These are phyloP conservation scores for Microdochium trichocladiopsis DNA, from an alignment of 2,329 filamentous ascomycete genomes.

Conservation along the genomic window DNA sequence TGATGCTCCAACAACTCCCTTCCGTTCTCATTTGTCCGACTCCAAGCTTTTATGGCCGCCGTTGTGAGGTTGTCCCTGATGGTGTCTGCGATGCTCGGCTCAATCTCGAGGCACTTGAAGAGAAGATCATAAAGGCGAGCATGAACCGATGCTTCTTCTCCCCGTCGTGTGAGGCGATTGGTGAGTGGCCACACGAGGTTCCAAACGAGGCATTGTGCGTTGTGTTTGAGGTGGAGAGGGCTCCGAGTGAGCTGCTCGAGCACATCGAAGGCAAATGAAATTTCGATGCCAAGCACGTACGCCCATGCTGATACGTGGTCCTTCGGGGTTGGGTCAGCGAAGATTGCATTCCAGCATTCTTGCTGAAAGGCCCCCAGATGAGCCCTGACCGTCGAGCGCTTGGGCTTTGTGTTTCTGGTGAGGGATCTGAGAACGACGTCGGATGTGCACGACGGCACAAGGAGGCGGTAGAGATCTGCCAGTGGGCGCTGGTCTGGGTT, in stretches of 20 bases:
- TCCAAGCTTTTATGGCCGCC: slow-evolving; percentile 5
- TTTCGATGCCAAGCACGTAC: slow-evolving; percentile 3
- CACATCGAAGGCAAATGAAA: slow-evolving; percentile 2
- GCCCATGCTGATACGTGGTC: slow-evolving; percentile 4
- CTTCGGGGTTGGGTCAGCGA: neutral
- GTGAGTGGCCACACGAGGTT: slow-evolving; percentile 5
- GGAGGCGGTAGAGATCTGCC: slow-evolving; percentile 1
- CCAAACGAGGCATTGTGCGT: slow-evolving; percentile 4
- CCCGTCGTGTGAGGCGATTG: slow-evolving; percentile 3
- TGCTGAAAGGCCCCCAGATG: slow-evolving; percentile 1
- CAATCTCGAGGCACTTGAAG: slow-evolving; percentile 2
- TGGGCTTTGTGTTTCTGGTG: neutral
- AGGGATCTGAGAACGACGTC: neutral
- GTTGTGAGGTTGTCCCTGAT: neutral
- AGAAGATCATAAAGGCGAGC: slow-evolving; percentile 4
- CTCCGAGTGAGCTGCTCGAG: slow-evolving; percentile 1
- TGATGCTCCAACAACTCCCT: neutral
- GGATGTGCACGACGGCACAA: slow-evolving; percentile 6
- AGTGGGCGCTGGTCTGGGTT: slow-evolving; percentile 6
- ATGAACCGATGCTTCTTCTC: slow-evolving; percentile 1
- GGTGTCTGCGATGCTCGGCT: slow-evolving; percentile 1
- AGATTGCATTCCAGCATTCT: slow-evolving; percentile 1
- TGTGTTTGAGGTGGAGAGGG: slow-evolving; percentile 1
- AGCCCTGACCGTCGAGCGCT: neutral
- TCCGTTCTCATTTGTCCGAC: neutral